A percentile compares a stretch with the other conserved stretches of the same genome.
These are phyloP conservation scores for Boletus vermiculosoides DNA, from an alignment of 768 basidiomycete species.

Conservation along the genomic window DNA sequence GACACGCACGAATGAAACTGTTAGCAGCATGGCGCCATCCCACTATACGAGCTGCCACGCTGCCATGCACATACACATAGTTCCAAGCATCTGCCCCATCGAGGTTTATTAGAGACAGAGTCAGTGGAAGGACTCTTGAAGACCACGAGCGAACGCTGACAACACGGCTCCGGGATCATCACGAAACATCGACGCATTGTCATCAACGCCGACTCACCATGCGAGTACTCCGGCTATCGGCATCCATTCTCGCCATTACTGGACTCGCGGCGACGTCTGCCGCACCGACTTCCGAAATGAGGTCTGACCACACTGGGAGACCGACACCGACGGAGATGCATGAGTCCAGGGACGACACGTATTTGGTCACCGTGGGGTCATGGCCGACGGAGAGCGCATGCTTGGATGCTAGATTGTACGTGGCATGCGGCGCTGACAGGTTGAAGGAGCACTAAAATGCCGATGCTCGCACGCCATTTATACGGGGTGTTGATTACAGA, in stretches of 20 bases:
- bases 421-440: constrained; percentile 2
- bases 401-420: constrained; percentile 5
- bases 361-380: constrained; percentile 6
- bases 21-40: not conserved
- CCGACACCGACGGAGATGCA: constrained; percentile 15
- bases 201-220: constrained; percentile 2
- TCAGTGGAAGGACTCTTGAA: not conserved
- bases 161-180: not conserved
- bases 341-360: constrained; percentile 6
- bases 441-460: constrained; percentile 1
- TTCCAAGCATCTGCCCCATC: constrained; percentile 7
- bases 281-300: constrained; percentile 11
- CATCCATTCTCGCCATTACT: constrained; percentile 2
- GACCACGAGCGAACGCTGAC: not conserved
- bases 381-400: constrained; percentile 5
- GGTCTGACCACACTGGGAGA: not conserved
- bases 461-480: constrained; percentile 1
- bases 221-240: not conserved
- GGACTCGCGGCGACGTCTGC: constrained; percentile 8
- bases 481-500: not conserved
- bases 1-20: not conserved
- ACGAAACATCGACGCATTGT: not conserved
- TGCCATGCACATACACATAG: constrained; percentile 15
- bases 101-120: constrained; percentile 5
- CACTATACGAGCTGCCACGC: not conserved